Percentiles rank a stretch among this genome's conserved stretches.
Conservation (phyloP, 176 grass and related monocot genomes). For the Oryza meridionalis region DNA sequence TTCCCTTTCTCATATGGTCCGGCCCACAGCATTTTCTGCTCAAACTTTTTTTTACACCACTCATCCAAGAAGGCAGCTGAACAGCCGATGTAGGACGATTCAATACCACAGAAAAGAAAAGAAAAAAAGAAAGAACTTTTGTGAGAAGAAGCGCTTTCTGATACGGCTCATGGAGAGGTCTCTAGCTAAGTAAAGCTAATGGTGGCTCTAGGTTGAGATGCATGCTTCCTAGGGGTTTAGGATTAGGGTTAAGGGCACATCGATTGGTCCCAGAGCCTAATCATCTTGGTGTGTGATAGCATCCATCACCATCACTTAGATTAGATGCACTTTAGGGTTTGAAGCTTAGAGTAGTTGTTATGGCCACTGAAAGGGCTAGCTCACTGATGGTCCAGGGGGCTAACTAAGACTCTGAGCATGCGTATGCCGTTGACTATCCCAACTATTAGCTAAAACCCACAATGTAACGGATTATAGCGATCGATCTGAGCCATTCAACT, state of each 20-base stretch:
- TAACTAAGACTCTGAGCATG: slow-evolving; percentile 16
- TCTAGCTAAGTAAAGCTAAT: not conserved
- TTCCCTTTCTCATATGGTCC: not conserved
- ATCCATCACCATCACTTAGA: slow-evolving; percentile 38
- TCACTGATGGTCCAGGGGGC: slow-evolving; percentile 16
- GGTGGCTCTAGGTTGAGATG: slow-evolving; percentile 4
- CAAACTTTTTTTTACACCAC: slow-evolving; percentile 14
- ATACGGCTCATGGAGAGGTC: slow-evolving; percentile 8
- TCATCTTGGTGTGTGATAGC: slow-evolving; percentile 19
- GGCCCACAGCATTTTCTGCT: not conserved
- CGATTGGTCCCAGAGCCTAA: slow-evolving; percentile 7
- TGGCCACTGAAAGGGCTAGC: slow-evolving; percentile 36
- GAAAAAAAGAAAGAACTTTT: not conserved
- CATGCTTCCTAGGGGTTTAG: not conserved
- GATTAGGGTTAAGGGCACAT: slow-evolving; percentile 36
- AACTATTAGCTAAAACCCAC: slow-evolving; percentile 31
- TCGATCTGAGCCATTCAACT: not conserved
- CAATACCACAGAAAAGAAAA: not conserved
- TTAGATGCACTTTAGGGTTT: slow-evolving; percentile 50
- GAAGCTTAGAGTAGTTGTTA: slow-evolving; percentile 14
- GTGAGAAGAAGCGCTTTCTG: slow-evolving; percentile 20
- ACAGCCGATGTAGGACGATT: not conserved
- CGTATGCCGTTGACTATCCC: slow-evolving; percentile 25
- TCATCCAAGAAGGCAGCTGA: not conserved
- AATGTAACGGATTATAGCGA: not conserved